Conservation (phyloP, 805 yeast species). For the Hanseniaspora lachancei region DNA sequence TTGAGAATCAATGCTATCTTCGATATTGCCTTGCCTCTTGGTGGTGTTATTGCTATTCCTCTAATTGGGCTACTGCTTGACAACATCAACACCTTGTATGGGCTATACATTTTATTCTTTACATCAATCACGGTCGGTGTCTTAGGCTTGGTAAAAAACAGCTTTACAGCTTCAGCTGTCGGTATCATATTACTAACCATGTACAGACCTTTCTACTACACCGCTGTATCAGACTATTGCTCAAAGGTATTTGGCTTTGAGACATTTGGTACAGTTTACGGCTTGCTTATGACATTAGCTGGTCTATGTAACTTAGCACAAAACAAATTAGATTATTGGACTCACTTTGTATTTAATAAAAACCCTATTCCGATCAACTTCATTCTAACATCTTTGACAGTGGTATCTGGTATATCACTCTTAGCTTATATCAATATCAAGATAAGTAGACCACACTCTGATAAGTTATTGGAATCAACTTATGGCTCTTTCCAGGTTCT, state of each 20-base stretch:
- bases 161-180: conserved; percentile 37
- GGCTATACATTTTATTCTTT: conserved; percentile 37
- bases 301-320: conserved; percentile 72
- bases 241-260: conserved; percentile 89
- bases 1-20: conserved; percentile 54
- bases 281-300: conserved; percentile 66
- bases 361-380: conserved; percentile 72
- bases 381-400: conserved; percentile 41
- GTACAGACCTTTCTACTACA: conserved; percentile 84
- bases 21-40: conserved; percentile 76
- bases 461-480: not conserved
- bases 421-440: conserved; percentile 2
- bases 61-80: conserved; percentile 73
- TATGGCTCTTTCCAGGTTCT: conserved; percentile 9
- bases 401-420: conserved; percentile 22
- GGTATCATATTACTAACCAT: conserved; percentile 65
- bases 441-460: not conserved
- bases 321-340: conserved; percentile 51
- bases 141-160: conserved; percentile 46
- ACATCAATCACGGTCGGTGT: conserved; percentile 56
- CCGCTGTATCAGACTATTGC: conserved; percentile 80
- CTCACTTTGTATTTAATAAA: conserved; percentile 54
- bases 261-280: conserved; percentile 86
- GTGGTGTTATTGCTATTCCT: conserved; percentile 79
- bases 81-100: conserved; percentile 48